A percentile compares a stretch with the other conserved stretches of the same genome.
phyloP scores from a whole-genome alignment of 768 basidiomycete species.

The Russula sp. region DNA sequence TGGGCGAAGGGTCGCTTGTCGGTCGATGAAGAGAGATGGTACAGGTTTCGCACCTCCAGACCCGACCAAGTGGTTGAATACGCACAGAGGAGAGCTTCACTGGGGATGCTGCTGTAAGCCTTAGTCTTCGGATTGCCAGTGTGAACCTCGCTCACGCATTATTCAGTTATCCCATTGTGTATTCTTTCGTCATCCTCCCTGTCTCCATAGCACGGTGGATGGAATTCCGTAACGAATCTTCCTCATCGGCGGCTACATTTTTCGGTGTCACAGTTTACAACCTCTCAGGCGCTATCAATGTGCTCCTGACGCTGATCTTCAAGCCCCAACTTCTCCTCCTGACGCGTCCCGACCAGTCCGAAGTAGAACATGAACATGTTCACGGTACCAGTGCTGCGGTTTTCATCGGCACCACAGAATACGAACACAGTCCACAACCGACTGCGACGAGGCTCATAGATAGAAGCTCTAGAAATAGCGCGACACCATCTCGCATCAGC shows the following conservation, averaged over 20 bases:
- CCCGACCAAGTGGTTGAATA: conserved; percentile 3
- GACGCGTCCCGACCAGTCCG: background rate
- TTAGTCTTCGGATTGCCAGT: background rate
- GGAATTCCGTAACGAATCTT: conserved; percentile 22
- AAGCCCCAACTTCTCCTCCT: conserved; percentile 33
- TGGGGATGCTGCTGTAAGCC: conserved; percentile 27
- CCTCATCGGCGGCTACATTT: conserved; percentile 30
- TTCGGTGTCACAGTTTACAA: conserved; percentile 29
- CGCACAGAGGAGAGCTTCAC: conserved; percentile 4
- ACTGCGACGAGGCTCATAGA: background rate
- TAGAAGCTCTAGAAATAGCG: background rate
- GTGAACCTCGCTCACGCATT: background rate
- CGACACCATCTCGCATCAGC: background rate
- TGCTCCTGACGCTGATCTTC: conserved; percentile 32
- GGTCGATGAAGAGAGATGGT: conserved; percentile 30
- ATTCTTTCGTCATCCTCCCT: conserved; percentile 34
- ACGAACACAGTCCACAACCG: background rate
- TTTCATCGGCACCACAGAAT: background rate
- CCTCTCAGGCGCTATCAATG: conserved; percentile 37
- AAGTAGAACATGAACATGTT: background rate
- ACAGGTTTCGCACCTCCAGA: conserved; percentile 26
- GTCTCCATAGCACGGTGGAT: conserved; percentile 37
- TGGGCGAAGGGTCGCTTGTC: conserved; percentile 32
- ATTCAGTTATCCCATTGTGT: conserved; percentile 31
- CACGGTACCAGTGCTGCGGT: background rate